Evolutionary conservation across 2,329 filamentous ascomycete species (phyloP), one percentile per base, ranked within the genome.

Genomic region (Ophiosphaerella narmari): DNA sequence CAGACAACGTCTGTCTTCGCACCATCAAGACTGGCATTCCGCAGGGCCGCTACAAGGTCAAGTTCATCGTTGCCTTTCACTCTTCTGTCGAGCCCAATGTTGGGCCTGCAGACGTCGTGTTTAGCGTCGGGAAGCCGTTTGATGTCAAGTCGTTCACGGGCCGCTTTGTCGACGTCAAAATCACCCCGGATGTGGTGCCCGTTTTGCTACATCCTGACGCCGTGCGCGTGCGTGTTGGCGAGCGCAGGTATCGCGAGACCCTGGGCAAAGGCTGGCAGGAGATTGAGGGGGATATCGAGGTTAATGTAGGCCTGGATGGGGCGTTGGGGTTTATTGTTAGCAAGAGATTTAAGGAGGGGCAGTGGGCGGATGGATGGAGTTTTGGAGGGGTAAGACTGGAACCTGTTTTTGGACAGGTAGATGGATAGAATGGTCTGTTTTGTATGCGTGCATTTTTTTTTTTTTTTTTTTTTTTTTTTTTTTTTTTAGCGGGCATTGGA

Each of bases 341-440:
- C 43, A 71, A 66, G 55, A 68, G 52, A 45, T 75, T 50, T 29
- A 54, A 68, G 42, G 63, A 73, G 50, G 69, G 60, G 3, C 57
- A 61, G 7, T 50, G 46, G 31, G 57, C 73, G 1, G 68, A 68
- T 52, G 72, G 72, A 0, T 75, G 71, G 71, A 72, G 63, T 44
- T 74, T 75, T 60, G 72, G 72, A 0, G 72, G 72, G 1, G 68
- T 75, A 32, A 60, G 68, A 39, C 34, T 75, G 47, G 63, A 74
- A 54, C 72, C 72, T 1, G 57, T 72, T 6, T 72, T 72, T 55
- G 63, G 55, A 9, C 54, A 46, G 24, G 24, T 9, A 53, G 26
- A 29, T 5, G 26, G 26, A 11, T 29, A 29, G 11, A 29, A 29
- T 29, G 26, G 26, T 21, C 3, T 21, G 18, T 7, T 29, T 29